Evolutionary conservation across 129 eudicot species (phyloP).

Genomic region (Heracleum sosnowskyi): DNA sequence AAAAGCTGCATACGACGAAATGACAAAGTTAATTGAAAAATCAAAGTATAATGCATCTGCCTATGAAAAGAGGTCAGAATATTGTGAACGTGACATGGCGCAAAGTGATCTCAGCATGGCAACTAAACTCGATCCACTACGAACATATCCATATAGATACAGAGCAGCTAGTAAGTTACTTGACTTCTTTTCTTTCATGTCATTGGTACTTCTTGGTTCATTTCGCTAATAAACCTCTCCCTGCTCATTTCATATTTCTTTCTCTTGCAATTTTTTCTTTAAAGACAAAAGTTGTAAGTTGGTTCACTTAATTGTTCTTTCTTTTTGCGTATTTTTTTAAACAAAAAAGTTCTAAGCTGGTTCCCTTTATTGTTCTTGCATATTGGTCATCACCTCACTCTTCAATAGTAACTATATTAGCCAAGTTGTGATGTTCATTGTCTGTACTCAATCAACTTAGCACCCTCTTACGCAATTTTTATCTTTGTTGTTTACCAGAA

Average conservation of each 20-base stretch:
- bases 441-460: background rate
- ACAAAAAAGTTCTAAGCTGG: no score
- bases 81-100: constrained; percentile 52
- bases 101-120: constrained; percentile 47
- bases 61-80: constrained; percentile 59
- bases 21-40: constrained; percentile 52
- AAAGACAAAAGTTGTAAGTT: no score
- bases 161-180: constrained; percentile 47
- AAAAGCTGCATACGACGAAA: constrained; percentile 53
- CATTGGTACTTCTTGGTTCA: background rate
- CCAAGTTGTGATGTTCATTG: background rate
- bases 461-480: background rate
- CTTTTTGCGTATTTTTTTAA: no score
- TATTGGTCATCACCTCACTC: background rate
- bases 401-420: background rate
- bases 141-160: constrained; percentile 55
- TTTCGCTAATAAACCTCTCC: background rate
- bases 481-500: background rate
- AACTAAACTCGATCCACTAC: constrained; percentile 43
- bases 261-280: no score
- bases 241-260: background rate
- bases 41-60: constrained; percentile 48
- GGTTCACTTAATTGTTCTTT: background rate
- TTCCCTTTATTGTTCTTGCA: background rate
- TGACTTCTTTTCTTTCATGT: background rate